Conservation (phyloP, 2,329 filamentous ascomycete genomes). For the Daldinia eschscholtzii region DNA sequence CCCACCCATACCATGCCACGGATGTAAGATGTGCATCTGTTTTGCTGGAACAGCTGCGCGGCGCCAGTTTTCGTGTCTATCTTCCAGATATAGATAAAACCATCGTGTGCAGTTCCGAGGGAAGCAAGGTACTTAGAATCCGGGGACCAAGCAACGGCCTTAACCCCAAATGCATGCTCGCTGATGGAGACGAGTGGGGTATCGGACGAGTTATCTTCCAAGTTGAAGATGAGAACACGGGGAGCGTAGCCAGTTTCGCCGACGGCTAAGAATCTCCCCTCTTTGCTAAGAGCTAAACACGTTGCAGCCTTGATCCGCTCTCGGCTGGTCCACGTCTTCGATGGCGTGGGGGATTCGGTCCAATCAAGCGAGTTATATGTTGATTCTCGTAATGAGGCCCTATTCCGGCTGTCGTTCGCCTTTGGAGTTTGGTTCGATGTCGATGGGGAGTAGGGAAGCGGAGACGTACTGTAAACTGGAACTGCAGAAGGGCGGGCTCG, state of each 20-base stretch:
- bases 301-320: constrained; percentile 96
- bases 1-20: constrained; percentile 93
- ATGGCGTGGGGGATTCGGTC: constrained; percentile 73
- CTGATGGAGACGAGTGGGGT: constrained; percentile 85
- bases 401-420: constrained; percentile 73
- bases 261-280: constrained; percentile 88
- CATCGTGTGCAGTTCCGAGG: constrained; percentile 89
- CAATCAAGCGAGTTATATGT: constrained; percentile 62
- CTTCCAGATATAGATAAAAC: constrained; percentile 92
- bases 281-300: constrained; percentile 87
- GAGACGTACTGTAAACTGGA: constrained; percentile 70
- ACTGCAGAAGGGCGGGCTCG: constrained; percentile 83
- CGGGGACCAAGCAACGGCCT: constrained; percentile 87
- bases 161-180: constrained; percentile 92
- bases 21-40: constrained; percentile 91
- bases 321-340: constrained; percentile 85
- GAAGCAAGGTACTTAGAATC: constrained; percentile 90
- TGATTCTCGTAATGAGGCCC: constrained; percentile 66
- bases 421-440: constrained; percentile 69
- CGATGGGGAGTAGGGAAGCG: constrained; percentile 64
- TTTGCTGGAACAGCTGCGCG: constrained; percentile 83
- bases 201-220: constrained; percentile 83
- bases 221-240: constrained; percentile 88
- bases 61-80: constrained; percentile 85
- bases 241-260: constrained; percentile 97